phyloP scores from a whole-genome alignment of 352 stramenopile species.

The Phytophthora cajani region DNA sequence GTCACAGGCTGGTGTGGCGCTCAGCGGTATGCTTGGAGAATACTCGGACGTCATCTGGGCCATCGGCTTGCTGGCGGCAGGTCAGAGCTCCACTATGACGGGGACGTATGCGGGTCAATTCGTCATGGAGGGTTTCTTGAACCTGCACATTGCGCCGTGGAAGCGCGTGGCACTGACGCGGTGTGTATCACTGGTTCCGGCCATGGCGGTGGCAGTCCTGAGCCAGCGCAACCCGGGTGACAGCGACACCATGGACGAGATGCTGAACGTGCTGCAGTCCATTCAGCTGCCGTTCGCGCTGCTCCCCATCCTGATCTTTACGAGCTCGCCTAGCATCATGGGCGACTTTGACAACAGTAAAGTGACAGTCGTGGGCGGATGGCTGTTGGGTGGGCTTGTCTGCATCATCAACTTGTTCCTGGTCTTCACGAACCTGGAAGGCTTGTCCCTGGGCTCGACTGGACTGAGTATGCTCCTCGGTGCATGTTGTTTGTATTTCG shows the following conservation, averaged over 20 bases:
- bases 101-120: slow-evolving; percentile 88
- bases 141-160: slow-evolving; percentile 88
- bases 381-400: slow-evolving; percentile 65
- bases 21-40: slow-evolving; percentile 82
- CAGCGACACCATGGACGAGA: slow-evolving; percentile 90
- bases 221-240: slow-evolving; percentile 80
- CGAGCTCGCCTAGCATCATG: slow-evolving; percentile 81
- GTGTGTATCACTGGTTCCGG: slow-evolving; percentile 91
- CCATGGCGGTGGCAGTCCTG: slow-evolving; percentile 87
- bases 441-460: slow-evolving; percentile 45
- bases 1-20: slow-evolving; percentile 79
- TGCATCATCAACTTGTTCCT: slow-evolving; percentile 84
- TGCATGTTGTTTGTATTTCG: slow-evolving; percentile 67
- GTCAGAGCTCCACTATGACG: slow-evolving; percentile 96
- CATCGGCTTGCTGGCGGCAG: slow-evolving; percentile 93
- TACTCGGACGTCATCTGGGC: slow-evolving; percentile 92
- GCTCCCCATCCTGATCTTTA: slow-evolving; percentile 90
- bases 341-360: slow-evolving; percentile 73
- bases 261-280: slow-evolving; percentile 93
- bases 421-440: slow-evolving; percentile 69
- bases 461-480: slow-evolving; percentile 38
- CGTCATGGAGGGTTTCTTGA: slow-evolving; percentile 97
- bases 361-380: slow-evolving; percentile 54
- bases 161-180: slow-evolving; percentile 87
- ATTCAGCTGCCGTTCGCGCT: slow-evolving; percentile 94